Conservation (phyloP, 768 basidiomycete genomes). For the Atractiella rhizophila region DNA sequence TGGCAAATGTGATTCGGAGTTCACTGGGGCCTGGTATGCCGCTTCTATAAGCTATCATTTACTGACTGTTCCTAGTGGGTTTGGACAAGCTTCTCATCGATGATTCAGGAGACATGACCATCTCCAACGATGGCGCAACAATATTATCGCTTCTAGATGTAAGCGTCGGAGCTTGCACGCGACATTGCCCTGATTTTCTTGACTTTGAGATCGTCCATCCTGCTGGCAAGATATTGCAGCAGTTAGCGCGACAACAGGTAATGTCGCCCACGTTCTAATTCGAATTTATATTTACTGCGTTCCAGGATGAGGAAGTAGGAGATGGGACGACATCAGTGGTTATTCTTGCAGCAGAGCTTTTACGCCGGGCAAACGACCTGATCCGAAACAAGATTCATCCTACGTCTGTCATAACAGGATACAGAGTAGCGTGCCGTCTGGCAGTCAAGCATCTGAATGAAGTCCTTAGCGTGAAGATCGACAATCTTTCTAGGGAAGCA, state of each 20-base stretch:
- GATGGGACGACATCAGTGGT: constrained; percentile 98
- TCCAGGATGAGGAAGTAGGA: constrained; percentile 87
- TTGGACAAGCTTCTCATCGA: background rate
- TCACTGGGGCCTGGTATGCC: constrained; percentile 75
- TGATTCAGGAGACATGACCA: constrained; percentile 64
- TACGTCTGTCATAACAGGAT: constrained; percentile 96
- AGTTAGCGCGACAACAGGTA: constrained; percentile 97
- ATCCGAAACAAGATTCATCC: constrained; percentile 97
- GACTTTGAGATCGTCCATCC: constrained; percentile 97
- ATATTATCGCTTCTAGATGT: constrained; percentile 76
- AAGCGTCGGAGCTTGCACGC: no score
- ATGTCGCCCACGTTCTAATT: no score
- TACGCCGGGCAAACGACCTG: constrained; percentile 87
- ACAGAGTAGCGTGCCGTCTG: constrained; percentile 84
- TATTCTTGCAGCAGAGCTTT: constrained; percentile 85
- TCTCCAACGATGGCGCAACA: constrained; percentile 98
- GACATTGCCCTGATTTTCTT: no score
- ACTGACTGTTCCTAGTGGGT: constrained; percentile 7
- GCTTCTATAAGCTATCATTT: background rate
- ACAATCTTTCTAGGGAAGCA: constrained; percentile 68
- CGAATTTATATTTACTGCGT: no score
- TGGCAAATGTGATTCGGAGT: constrained; percentile 92
- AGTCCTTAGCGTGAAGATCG: constrained; percentile 82
- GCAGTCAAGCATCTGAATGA: constrained; percentile 96
- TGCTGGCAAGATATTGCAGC: constrained; percentile 87